Evolutionary conservation across 2,329 filamentous ascomycete species (phyloP), one percentile per base, ranked within the genome.

Genomic region (Ceratocystis papillata): DNA sequence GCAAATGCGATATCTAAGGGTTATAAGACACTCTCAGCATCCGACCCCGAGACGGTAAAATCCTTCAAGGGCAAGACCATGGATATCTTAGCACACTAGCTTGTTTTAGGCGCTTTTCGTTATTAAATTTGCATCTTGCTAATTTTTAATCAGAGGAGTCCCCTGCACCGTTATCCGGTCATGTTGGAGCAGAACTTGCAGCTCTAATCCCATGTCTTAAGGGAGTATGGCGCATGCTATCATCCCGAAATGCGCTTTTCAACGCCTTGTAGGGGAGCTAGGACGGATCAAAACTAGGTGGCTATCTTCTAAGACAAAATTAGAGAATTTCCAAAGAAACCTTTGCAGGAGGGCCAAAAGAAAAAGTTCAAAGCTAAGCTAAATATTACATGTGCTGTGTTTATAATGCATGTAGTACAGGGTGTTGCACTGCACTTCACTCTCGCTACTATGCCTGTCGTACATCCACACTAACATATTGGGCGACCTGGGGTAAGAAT

Each of bases 361-460:
- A 5, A 28, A 53, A 8, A 53, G 10, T 22, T 1, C 48, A 53
- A 28, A 53, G 48, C 48, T 1, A 53, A 41, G 48, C 20, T 25
- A 53, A 53, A 25, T 8, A 53, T 53, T 53, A 15, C 22, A 28
- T 15, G 15, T 15, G 48, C 33, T n/a, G 33, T 59, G 25, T 59
- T 30, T 59, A n/a, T 59, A 33, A 30, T 30, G 25, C 28, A 59
- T 37, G 55, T 59, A 30, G 55, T 37, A 59, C 55, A 59, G n/a
- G n/a, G 28, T 6, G 61, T 63, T 63, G 20, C 45, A 63, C 61
- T 48, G 5, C 41, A 30, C 30, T 48, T 46, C 50, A 12, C 44
- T 46, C 61, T 63, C 61, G 61, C 61, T 63, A 63, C 44, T 7
- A 50, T 41, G 30, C 61, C 61, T 63, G 61, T 45, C 30, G 61